These are phyloP conservation scores for Fusarium camptoceras DNA, from an alignment of 2,329 filamentous ascomycete species.

Conservation along the genomic window DNA sequence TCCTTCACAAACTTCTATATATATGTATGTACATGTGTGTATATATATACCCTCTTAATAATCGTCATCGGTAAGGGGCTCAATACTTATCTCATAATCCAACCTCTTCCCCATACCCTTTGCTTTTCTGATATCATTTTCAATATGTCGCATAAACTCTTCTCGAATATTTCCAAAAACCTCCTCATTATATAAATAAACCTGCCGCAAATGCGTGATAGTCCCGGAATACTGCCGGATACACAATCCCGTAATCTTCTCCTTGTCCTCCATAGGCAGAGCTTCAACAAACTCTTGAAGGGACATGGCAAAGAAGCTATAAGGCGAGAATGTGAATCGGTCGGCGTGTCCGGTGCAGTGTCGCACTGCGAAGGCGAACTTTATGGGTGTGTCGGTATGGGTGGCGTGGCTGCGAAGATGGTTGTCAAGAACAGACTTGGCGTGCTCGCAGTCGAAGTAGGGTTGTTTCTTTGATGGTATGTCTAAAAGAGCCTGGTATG, in stretches of 20 bases:
- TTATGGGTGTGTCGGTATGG: background rate
- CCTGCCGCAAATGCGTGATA: background rate
- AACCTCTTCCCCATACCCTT: constrained; percentile 8
- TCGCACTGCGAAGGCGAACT: constrained; percentile 16
- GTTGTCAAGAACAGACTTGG: background rate
- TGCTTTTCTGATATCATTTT: constrained; percentile 6
- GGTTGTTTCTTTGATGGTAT: background rate
- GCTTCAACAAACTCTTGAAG: constrained; percentile 16
- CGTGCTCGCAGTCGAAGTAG: background rate
- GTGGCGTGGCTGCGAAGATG: constrained; percentile 3
- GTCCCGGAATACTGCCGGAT: constrained; percentile 9
- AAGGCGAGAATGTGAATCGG: background rate
- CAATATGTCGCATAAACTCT: constrained; percentile 4
- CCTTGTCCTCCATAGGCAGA: constrained; percentile 24
- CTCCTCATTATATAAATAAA: constrained; percentile 30
- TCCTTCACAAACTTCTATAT: background rate
- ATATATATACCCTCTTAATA: background rate
- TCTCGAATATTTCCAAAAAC: constrained; percentile 18
- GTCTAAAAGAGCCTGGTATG: background rate
- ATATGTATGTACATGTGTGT: background rate
- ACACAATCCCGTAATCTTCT: constrained; percentile 8
- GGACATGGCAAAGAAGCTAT: constrained; percentile 10
- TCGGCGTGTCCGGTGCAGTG: background rate
- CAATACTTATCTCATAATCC: constrained; percentile 30
- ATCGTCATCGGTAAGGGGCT: constrained; percentile 6